Evolutionary conservation across 805 yeast genomes (phyloP), one percentile per base, ranked within the genome.

Genomic region (Candida michaelii): DNA sequence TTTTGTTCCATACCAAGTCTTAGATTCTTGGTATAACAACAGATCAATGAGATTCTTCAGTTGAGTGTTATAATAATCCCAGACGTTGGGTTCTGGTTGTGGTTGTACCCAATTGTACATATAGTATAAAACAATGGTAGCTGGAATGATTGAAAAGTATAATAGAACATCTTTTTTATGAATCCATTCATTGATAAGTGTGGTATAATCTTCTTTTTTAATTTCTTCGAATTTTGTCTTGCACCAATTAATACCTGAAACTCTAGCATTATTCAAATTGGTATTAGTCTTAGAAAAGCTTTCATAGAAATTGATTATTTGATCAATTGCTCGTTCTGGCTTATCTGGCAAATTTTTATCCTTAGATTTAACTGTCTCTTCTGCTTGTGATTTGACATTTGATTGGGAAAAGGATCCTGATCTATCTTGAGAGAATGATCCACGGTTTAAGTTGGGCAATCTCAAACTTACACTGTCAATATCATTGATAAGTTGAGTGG

Each of bases 261-360:
- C 11, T 21, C 21, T 34, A 5, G 29, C 37, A 4, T 34, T 8
- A 10, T 12, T 13, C 7, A 27, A 39, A 15, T 37, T 38, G 23
- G 27, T 42, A 37, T 11, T 39, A 16, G 39, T 45, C 3, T 34
- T 12, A 2, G 58, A 39, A 14, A 59, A 48, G 36, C 44, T 49
- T 42, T 61, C 66, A 44, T 54, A 61, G 41, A 60, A 60, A 12
- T 40, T 51, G 31, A 61, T 58, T n/a, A 46, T 44, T 15, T 29
- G 39, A 11, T 42, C 34, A 15, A 46, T 29, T 2, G 45, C 44
- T 23, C 24, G 44, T n/a, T 42, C 46, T 3, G 11, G 25, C 11
- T 32, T 15, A 9, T 5, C 15, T 16, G n/a, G 25, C 4, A n/a
- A n/a, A n/a, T 4, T 16, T 11, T 12, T 11, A 24, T 30, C 4